Conservation (phyloP, 2,329 filamentous ascomycete genomes). For the Aspergillus phoenicis region DNA sequence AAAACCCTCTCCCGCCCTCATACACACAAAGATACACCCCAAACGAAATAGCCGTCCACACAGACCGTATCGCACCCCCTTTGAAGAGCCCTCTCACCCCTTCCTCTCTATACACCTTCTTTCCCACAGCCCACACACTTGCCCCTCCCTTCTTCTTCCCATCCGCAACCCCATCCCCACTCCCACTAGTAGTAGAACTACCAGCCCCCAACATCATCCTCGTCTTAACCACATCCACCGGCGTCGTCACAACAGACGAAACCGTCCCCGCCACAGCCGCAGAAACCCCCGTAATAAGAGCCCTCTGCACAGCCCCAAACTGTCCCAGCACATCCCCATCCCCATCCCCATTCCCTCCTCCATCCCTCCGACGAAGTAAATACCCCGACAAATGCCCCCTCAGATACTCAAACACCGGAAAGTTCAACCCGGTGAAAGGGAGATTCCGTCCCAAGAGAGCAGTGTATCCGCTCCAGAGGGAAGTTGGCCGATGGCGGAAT, state of each 20-base stretch:
- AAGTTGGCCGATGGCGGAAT: constrained; percentile 60
- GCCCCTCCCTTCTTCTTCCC: constrained; percentile 10
- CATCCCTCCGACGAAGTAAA: constrained; percentile 24
- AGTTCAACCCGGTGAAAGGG: constrained; percentile 85
- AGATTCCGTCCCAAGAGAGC: constrained; percentile 80
- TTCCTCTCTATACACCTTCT: constrained; percentile 65
- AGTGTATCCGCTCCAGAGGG: constrained; percentile 71
- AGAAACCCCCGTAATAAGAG: constrained; percentile 69
- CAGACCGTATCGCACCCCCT: constrained; percentile 70
- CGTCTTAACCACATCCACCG: constrained; percentile 87
- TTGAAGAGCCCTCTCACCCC: constrained; percentile 73
- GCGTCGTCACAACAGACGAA: constrained; percentile 81
- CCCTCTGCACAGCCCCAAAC: constrained; percentile 58
- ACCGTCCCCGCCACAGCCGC: constrained; percentile 74
- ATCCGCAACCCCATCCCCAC: constrained; percentile 5
- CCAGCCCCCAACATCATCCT: constrained; percentile 71
- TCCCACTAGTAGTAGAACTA: constrained; percentile 47
- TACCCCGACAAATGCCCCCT: constrained; percentile 56
- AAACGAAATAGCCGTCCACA: constrained; percentile 81
- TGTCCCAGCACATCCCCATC: constrained; percentile 40
- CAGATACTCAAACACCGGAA: constrained; percentile 79
- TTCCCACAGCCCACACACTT: constrained; percentile 55
- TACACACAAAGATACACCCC: constrained; percentile 86
- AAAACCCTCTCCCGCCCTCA: constrained; percentile 72
- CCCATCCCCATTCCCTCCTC: constrained; percentile 36